Percentiles rank a stretch among this genome's conserved stretches.
These are phyloP conservation scores for Sparassis latifolia DNA, from an alignment of 1,284 basidiomycete genomes.

Conservation along the genomic window DNA sequence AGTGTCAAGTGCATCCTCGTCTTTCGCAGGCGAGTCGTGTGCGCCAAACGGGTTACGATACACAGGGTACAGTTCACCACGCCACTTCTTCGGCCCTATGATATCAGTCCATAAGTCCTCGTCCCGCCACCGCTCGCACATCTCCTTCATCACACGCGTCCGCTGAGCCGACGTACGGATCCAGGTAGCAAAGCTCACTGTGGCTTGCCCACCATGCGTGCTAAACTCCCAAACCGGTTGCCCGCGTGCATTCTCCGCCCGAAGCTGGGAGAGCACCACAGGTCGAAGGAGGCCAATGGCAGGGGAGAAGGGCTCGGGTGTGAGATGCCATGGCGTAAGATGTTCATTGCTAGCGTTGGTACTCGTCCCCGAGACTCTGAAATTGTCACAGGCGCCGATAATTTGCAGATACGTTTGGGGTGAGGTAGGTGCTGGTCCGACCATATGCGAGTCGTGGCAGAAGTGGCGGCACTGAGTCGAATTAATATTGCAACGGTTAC, in stretches of 20 bases:
- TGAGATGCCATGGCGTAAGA: conserved; percentile 46
- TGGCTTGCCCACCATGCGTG: conserved; percentile 21
- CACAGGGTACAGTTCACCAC: conserved; percentile 78
- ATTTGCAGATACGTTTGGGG: conserved; percentile 45
- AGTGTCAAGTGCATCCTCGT: conserved; percentile 1
- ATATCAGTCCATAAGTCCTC: conserved; percentile 51
- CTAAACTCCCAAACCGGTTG: conserved; percentile 23
- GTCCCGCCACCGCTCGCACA: conserved; percentile 70
- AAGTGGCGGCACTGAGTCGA: too few species aligned
- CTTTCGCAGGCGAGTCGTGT: conserved; percentile 22
- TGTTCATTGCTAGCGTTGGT: conserved; percentile 28
- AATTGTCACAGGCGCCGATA: conserved; percentile 61
- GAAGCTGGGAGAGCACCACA: conserved; percentile 46
- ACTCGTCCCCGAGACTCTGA: conserved; percentile 22
- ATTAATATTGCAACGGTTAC: too few species aligned
- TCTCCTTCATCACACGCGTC: conserved; percentile 49
- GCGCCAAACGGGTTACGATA: conserved; percentile 67
- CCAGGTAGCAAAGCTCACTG: conserved; percentile 47
- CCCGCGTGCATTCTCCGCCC: conserved; percentile 37
- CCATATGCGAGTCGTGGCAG: too few species aligned
- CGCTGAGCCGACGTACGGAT: conserved; percentile 50
- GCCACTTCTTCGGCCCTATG: conserved; percentile 75
- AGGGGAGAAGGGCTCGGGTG: conserved; percentile 40
- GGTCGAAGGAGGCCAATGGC: conserved; percentile 61
- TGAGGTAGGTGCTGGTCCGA: too few species aligned